phyloP scores from a whole-genome alignment of 257 asterid genomes.

The Fraxinus anomala region DNA sequence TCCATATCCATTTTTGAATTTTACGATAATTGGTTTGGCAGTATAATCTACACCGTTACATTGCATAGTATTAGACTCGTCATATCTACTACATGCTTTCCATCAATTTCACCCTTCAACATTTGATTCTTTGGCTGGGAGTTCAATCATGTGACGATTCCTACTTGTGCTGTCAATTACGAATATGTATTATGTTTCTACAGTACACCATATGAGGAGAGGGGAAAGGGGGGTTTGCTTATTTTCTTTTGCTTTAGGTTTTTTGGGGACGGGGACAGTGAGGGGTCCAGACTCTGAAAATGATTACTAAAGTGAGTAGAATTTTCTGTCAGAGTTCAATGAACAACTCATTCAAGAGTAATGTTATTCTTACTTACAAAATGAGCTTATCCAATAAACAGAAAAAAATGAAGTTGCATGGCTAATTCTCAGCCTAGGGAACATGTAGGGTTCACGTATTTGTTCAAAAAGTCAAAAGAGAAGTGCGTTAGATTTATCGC shows the following conservation, averaged over 20 bases:
- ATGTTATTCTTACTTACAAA: background rate
- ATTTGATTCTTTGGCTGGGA: background rate
- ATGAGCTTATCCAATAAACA: too few species aligned
- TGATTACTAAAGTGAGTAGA: background rate
- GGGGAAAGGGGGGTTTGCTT: background rate
- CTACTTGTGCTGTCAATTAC: background rate
- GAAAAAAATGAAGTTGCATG: too few species aligned
- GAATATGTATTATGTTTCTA: background rate
- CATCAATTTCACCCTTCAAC: background rate
- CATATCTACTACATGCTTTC: background rate
- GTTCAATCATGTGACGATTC: background rate
- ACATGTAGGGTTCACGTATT: background rate
- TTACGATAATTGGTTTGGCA: too few species aligned
- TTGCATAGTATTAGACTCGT: too few species aligned
- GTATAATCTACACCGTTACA: too few species aligned
- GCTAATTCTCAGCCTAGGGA: background rate
- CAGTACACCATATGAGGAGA: background rate
- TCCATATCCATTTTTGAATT: background rate
- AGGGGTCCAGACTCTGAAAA: background rate
- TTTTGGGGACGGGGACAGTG: background rate
- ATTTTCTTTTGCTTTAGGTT: background rate
- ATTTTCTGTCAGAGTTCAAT: background rate
- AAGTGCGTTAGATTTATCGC: background rate
- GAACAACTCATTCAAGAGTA: background rate
- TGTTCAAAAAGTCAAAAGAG: too few species aligned